A percentile compares a stretch with the other conserved stretches of the same genome.
Conservation (phyloP, 1,284 basidiomycete genomes). For the Polyporus tsugae region DNA sequence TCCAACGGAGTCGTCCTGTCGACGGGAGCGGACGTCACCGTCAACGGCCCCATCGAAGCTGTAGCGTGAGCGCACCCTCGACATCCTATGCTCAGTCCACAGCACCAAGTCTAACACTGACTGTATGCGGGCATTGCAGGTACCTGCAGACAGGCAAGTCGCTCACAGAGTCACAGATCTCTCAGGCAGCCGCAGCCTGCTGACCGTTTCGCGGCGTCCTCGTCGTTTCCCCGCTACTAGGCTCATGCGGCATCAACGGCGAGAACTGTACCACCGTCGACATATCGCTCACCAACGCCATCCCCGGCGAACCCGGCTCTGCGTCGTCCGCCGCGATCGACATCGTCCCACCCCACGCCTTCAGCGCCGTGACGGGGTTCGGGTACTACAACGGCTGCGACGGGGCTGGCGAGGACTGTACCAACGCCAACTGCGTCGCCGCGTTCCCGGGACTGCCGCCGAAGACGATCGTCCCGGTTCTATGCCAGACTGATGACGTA, state of each 20-base stretch:
- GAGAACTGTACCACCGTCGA: background rate
- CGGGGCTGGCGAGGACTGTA: background rate
- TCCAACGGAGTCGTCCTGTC: no score
- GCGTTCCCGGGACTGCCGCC: background rate
- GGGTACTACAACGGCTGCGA: background rate
- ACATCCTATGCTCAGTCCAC: no score
- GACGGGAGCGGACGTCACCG: no score
- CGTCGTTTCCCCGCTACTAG: background rate
- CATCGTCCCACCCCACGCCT: background rate
- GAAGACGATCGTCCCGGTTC: background rate
- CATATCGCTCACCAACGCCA: background rate
- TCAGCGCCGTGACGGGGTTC: background rate
- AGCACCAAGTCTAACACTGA: no score
- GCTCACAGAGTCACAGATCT: background rate
- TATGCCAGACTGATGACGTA: background rate
- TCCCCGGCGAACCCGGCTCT: background rate
- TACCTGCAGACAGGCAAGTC: background rate
- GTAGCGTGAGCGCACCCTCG: no score
- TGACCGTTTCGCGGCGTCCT: background rate
- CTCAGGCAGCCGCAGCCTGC: background rate
- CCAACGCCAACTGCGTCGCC: background rate
- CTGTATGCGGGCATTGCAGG: no score
- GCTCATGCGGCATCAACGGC: background rate
- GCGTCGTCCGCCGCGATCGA: background rate
- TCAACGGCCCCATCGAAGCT: no score